Conservation (phyloP, 129 eudicot species). For the Gnaphalium uliginosum region DNA sequence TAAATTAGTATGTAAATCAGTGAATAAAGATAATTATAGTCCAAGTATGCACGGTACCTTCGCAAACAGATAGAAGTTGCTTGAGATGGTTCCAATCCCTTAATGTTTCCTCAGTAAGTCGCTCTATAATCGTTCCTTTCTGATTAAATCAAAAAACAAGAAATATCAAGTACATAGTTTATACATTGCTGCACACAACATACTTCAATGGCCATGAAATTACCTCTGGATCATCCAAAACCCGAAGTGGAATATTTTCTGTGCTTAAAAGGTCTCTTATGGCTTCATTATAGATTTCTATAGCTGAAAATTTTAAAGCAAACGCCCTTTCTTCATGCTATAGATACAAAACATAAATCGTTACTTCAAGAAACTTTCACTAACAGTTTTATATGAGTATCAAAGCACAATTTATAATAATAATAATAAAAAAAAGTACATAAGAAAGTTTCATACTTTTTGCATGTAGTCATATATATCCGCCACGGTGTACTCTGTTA, state of each 20-base stretch:
- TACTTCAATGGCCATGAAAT: slow-evolving; percentile 20
- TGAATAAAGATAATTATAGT: neutral
- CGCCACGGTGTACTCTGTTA: slow-evolving; percentile 94
- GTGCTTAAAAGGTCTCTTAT: slow-evolving; percentile 96
- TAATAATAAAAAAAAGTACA: too few species aligned
- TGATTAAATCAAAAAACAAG: slow-evolving; percentile 28
- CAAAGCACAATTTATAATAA: neutral
- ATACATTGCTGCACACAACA: slow-evolving; percentile 7
- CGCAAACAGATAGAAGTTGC: slow-evolving; percentile 85
- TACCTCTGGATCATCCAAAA: slow-evolving; percentile 95
- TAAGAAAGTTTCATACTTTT: slow-evolving; percentile 51
- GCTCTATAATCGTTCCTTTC: slow-evolving; percentile 95
- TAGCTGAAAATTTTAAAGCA: slow-evolving; percentile 92
- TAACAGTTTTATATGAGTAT: neutral
- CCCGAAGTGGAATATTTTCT: slow-evolving; percentile 79
- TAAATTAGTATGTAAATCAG: neutral
- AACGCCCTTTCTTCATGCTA: slow-evolving; percentile 99
- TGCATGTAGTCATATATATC: slow-evolving; percentile 92
- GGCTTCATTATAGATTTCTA: slow-evolving; percentile 96
- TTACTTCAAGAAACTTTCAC: neutral
- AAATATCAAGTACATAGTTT: neutral
- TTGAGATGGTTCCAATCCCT: slow-evolving; percentile 86
- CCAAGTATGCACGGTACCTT: slow-evolving; percentile 45
- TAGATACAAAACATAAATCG: slow-evolving; percentile 2
- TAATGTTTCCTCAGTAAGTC: slow-evolving; percentile 90